phyloP scores from a whole-genome alignment of 768 basidiomycete species.

The Agrocybe praecox region DNA sequence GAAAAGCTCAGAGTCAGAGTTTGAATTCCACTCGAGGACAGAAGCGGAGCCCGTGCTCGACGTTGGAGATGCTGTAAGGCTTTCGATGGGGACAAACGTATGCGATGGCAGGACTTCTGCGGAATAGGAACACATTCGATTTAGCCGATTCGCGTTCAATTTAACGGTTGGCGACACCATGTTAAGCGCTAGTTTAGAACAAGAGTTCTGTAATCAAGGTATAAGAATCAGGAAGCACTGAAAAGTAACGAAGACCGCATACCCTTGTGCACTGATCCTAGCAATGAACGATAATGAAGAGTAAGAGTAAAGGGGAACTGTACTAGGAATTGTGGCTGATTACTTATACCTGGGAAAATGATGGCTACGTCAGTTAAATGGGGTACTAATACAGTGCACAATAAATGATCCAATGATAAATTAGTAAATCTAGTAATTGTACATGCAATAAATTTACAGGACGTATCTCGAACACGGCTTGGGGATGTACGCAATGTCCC shows the following conservation, averaged over 20 bases:
- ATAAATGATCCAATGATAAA: neutral
- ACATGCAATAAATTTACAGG: neutral
- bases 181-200: neutral
- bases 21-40: slow-evolving; percentile 24
- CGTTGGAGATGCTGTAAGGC: slow-evolving; percentile 15
- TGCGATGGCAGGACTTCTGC: slow-evolving; percentile 2
- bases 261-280: neutral
- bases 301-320: neutral
- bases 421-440: neutral
- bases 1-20: slow-evolving; percentile 20
- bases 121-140: neutral
- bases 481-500: neutral
- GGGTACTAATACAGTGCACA: neutral
- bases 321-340: slow-evolving; percentile 11
- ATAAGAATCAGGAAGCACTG: neutral
- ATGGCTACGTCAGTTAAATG: slow-evolving; percentile 2
- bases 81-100: slow-evolving; percentile 15
- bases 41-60: slow-evolving; percentile 24
- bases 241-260: neutral
- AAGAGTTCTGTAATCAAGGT: neutral
- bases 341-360: slow-evolving; percentile 21
- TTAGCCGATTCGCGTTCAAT: slow-evolving; percentile 3
- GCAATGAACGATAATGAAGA: neutral
- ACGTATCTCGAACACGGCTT: neutral
- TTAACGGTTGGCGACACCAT: slow-evolving; percentile 8